Evolutionary conservation across 2,329 filamentous ascomycete species (phyloP).

Genomic region (Aureobasidium sp.): DNA sequence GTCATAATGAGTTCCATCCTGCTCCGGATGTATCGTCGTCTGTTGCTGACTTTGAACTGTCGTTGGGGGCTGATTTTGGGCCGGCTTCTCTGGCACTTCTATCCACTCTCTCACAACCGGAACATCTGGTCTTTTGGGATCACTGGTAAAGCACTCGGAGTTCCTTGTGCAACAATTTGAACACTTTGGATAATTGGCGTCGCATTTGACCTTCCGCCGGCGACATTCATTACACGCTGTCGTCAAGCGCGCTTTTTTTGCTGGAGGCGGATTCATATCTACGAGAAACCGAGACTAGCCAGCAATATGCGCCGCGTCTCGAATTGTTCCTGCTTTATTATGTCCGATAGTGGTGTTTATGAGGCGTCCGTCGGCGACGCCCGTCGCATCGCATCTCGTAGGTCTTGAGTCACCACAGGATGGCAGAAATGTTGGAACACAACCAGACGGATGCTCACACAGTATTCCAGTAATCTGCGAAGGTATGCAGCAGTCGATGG

Average conservation of each 20-base stretch:
- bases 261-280: not conserved
- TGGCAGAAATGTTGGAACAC: not conserved
- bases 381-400: not conserved
- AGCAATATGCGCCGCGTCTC: not conserved
- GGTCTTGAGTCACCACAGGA: not conserved
- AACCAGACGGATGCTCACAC: too few relatives aligned
- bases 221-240: slow-evolving; percentile 17
- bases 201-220: slow-evolving; percentile 16
- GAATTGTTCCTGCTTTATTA: not conserved
- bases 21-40: not conserved
- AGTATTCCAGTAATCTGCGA: too few relatives aligned
- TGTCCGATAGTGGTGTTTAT: not conserved
- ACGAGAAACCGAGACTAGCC: not conserved
- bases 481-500: not conserved
- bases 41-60: not conserved
- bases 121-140: slow-evolving; percentile 7
- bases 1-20: not conserved
- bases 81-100: not conserved
- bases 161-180: slow-evolving; percentile 7
- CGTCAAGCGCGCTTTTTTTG: slow-evolving; percentile 7
- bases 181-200: slow-evolving; percentile 16
- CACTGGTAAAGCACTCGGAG: slow-evolving; percentile 10
- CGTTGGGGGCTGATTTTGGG: not conserved
- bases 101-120: slow-evolving; percentile 8
- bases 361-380: not conserved